Evolutionary conservation across 2,329 filamentous ascomycete species (phyloP), one percentile per base, ranked within the genome.

Genomic region (Xylariaceae sp.): DNA sequence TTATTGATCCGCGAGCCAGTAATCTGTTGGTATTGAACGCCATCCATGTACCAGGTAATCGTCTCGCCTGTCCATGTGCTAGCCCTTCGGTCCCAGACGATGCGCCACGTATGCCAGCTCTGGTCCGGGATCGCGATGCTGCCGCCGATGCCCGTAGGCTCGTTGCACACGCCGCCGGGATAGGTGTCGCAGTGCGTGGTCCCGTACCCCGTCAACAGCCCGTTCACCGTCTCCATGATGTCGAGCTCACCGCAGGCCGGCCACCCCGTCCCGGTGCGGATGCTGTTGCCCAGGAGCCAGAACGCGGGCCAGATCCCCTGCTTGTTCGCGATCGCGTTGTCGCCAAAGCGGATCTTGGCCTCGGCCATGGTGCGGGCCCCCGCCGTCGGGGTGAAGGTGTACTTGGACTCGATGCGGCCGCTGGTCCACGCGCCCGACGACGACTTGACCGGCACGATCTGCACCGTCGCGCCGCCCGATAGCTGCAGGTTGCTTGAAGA

Each of bases 301-400:
- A 76, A 76, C 3, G 73, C 73, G 2, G 73, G 72, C 73, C 73
- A 76, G 48, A 76, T 63, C 11, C 73, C 73, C 49, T 70, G 63
- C 59, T 73, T 73, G 37, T 64, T 61, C 22, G 48, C 48, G 13
- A 54, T 43, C 9, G 57, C 39, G 53, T 65, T 65, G 42, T 44
- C 42, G 24, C 73, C 73, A 45, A 72, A 71, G 7, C 71, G 67
- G 39, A 76, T 60, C 32, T 57, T 57, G 9, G 67, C 66, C 55
- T 76, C 69, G 36, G 67, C 64, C 24, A 70, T 54, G 29, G 72
- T 72, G 35, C 55, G 50, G 26, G 59, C 58, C 36, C 68, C 69
- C 1, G 64, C 54, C 13, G 57, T 34, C 0, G 73, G 70, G 2
- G 65, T 67, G 60, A 71, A 76, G 3, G 65, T 60, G 52, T 68